Evolutionary conservation across 1,284 basidiomycete genomes (phyloP).

Genomic region (Phellopilus nigrolimitatus): DNA sequence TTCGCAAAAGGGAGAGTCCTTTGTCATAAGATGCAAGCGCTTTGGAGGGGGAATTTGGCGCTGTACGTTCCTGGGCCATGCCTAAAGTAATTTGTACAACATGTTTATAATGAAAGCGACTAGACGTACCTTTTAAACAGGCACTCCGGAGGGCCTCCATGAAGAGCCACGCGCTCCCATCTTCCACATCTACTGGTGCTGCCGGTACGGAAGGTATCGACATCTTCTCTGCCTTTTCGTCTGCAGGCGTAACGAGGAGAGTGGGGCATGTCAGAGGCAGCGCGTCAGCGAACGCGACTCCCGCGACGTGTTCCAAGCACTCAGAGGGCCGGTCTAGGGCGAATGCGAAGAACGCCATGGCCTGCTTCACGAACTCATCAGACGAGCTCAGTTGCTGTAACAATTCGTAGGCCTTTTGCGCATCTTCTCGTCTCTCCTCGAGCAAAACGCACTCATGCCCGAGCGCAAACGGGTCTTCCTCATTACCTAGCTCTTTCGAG

Average conservation of each 20-base stretch:
- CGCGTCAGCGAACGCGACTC: conserved; percentile 45
- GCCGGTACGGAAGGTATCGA: conserved; percentile 35
- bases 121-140: conserved; percentile 58
- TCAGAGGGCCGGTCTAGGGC: conserved; percentile 61
- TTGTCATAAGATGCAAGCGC: conserved; percentile 33
- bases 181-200: conserved; percentile 45
- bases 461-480: conserved; percentile 39
- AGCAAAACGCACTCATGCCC: conserved; percentile 53
- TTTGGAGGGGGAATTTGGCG: conserved; percentile 20
- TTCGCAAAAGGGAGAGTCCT: conserved; percentile 41
- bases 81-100: conserved; percentile 22
- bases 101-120: neutral
- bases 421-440: conserved; percentile 53
- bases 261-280: conserved; percentile 46
- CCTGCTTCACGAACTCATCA: conserved; percentile 59
- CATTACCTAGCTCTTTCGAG: conserved; percentile 34
- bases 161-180: conserved; percentile 62
- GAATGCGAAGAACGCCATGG: conserved; percentile 73
- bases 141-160: conserved; percentile 59
- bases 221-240: conserved; percentile 37
- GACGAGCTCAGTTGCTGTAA: conserved; percentile 47
- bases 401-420: conserved; percentile 41
- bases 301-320: conserved; percentile 54
- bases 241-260: conserved; percentile 33
- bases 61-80: conserved; percentile 27